Conservation (phyloP, 2,329 filamentous ascomycete species). For the Paracoccidioides lutzii region DNA sequence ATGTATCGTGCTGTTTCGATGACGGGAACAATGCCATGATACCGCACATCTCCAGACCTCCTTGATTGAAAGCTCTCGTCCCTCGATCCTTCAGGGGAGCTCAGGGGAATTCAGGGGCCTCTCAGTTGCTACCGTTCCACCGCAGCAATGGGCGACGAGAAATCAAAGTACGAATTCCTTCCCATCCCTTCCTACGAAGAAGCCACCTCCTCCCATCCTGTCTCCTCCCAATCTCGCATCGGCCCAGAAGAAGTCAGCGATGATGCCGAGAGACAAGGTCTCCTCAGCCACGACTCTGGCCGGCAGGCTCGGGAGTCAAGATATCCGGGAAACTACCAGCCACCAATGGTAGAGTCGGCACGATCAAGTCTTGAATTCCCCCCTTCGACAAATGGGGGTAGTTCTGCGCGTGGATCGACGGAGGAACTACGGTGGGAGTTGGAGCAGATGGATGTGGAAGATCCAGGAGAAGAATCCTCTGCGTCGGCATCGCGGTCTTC, state of each 20-base stretch:
- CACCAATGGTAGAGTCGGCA: conserved; percentile 72
- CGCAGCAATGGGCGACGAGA: conserved; percentile 38
- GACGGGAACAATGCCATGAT: conserved; percentile 16
- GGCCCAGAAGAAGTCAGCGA: conserved; percentile 50
- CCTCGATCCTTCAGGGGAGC: neutral
- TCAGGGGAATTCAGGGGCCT: conserved; percentile 18
- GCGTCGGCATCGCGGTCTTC: conserved; percentile 23
- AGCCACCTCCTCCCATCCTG: conserved; percentile 49
- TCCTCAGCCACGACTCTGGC: conserved; percentile 46
- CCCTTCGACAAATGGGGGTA: conserved; percentile 40
- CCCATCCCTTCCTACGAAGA: conserved; percentile 79
- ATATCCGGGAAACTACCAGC: conserved; percentile 43
- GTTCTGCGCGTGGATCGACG: conserved; percentile 41
- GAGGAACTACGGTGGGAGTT: conserved; percentile 66
- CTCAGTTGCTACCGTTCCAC: conserved; percentile 17
- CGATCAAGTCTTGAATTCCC: conserved; percentile 48
- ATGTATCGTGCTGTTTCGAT: neutral
- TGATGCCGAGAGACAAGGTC: conserved; percentile 64
- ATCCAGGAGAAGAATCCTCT: conserved; percentile 36
- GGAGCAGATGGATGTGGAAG: conserved; percentile 77
- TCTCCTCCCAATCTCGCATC: conserved; percentile 36
- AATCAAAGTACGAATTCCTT: conserved; percentile 46
- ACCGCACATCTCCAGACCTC: conserved; percentile 18
- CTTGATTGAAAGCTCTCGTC: conserved; percentile 9
- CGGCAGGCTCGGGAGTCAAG: conserved; percentile 24